These are phyloP conservation scores for Gossypium mustelinum DNA, from an alignment of 345 rosid genomes.

Conservation along the genomic window DNA sequence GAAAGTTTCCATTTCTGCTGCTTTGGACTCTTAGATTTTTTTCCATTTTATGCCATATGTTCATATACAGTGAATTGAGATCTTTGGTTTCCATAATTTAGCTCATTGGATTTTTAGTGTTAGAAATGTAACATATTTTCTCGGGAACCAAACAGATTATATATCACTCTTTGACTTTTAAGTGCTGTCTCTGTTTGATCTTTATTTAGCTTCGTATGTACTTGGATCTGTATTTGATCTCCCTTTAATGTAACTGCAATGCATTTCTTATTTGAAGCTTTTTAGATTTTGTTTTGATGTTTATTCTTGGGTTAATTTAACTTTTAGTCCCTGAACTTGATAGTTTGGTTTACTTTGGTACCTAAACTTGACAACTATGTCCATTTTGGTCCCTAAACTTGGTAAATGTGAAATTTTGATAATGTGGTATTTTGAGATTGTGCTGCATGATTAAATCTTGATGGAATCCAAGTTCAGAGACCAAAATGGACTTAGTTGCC, in stretches of 20 bases:
- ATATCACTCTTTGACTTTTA: neutral
- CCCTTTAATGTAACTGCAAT: neutral
- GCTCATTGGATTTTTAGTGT: neutral
- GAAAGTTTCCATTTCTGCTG: conserved; percentile 11
- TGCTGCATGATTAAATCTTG: too few relatives aligned
- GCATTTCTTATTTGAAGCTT: neutral
- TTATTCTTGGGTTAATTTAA: neutral
- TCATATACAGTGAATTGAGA: too few relatives aligned
- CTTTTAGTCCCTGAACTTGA: too few relatives aligned
- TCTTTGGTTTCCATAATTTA: neutral
- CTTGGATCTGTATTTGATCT: conserved; percentile 14
- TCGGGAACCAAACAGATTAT: neutral
- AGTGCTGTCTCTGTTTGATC: neutral
- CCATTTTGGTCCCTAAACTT: too few relatives aligned
- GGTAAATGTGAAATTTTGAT: too few relatives aligned
- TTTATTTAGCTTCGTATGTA: neutral
- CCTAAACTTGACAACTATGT: too few relatives aligned
- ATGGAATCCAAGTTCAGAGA: too few relatives aligned
- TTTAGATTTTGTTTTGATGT: conserved; percentile 1
- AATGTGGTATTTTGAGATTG: too few relatives aligned
- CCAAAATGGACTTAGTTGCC: too few relatives aligned
- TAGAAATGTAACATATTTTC: conserved; percentile 8
- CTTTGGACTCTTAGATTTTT: conserved; percentile 3
- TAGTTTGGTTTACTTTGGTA: too few relatives aligned
- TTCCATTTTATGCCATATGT: conserved; percentile 5